Conservation (phyloP, 1,284 basidiomycete genomes). For the Papiliotrema fonsecae region DNA sequence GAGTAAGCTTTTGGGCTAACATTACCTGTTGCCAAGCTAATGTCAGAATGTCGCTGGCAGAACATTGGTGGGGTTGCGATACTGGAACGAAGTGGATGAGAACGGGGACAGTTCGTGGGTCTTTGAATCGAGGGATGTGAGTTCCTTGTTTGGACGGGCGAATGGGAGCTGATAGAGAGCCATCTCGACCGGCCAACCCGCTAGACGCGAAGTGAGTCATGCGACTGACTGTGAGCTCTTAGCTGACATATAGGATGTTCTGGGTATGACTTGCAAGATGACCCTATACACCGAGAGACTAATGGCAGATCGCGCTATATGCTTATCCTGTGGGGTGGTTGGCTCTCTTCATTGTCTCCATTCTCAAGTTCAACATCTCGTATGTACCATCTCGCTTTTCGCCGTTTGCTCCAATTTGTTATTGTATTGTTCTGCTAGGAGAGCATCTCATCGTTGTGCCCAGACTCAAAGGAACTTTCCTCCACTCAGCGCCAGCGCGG, state of each 20-base stretch:
- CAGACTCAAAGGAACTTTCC: no score
- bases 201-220: slow-evolving; percentile 73
- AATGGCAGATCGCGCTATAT: slow-evolving; percentile 71
- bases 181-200: slow-evolving; percentile 80
- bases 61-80: slow-evolving; percentile 82
- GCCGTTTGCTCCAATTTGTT: slow-evolving; percentile 9
- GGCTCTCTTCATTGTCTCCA: slow-evolving; percentile 75
- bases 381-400: slow-evolving; percentile 48
- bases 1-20: slow-evolving; percentile 51
- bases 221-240: not conserved
- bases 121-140: slow-evolving; percentile 85
- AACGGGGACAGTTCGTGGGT: slow-evolving; percentile 95
- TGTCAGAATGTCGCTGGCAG: slow-evolving; percentile 81
- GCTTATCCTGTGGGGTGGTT: slow-evolving; percentile 84
- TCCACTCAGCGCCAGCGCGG: no score
- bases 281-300: not conserved
- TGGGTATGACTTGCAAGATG: slow-evolving; percentile 57
- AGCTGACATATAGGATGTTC: slow-evolving; percentile 64
- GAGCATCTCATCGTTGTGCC: no score
- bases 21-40: no score
- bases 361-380: slow-evolving; percentile 82
- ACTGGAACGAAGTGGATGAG: slow-evolving; percentile 97
- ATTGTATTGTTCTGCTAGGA: no score
- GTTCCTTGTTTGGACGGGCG: slow-evolving; percentile 26
- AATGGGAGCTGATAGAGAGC: slow-evolving; percentile 52